These are phyloP conservation scores for Plasmodium falciparum DNA, from an alignment of 169 alveolate genomes.

Conservation along the genomic window DNA sequence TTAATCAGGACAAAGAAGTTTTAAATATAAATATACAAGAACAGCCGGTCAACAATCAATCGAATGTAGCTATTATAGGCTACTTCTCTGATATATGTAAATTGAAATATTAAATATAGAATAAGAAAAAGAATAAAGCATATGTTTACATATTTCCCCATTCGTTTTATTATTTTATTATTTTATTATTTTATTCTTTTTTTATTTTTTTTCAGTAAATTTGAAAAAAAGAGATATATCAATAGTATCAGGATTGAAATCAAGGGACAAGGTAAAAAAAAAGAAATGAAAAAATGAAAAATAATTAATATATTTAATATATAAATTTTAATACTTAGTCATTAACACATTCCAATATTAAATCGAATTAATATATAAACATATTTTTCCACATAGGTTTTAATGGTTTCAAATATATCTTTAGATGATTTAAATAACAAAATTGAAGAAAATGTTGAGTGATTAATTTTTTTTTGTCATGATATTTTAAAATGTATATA, in stretches of 20 bases:
- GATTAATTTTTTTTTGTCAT: not conserved
- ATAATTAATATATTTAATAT: too few species aligned
- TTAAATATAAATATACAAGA: constrained; percentile 89
- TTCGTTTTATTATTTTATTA: not conserved
- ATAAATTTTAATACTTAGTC: too few species aligned
- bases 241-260: constrained; percentile 89
- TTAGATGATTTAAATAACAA: constrained; percentile 69
- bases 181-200: not conserved
- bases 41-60: constrained; percentile 92
- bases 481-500: not conserved
- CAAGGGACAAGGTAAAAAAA: constrained; percentile 86
- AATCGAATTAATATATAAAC: not conserved
- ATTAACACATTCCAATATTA: too few species aligned
- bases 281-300: not conserved
- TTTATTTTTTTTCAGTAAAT: constrained; percentile 73
- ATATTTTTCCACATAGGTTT: constrained; percentile 21
- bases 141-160: not conserved
- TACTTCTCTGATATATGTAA: constrained; percentile 82
- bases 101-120: constrained; percentile 14
- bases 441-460: constrained; percentile 63
- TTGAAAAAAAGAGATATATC: constrained; percentile 87
- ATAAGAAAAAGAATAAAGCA: not conserved
- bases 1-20: constrained; percentile 80
- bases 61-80: constrained; percentile 89
- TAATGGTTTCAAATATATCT: constrained; percentile 76